Conservation (phyloP, 139 green algal genomes). For the Chlamydomonas schloesseri region DNA sequence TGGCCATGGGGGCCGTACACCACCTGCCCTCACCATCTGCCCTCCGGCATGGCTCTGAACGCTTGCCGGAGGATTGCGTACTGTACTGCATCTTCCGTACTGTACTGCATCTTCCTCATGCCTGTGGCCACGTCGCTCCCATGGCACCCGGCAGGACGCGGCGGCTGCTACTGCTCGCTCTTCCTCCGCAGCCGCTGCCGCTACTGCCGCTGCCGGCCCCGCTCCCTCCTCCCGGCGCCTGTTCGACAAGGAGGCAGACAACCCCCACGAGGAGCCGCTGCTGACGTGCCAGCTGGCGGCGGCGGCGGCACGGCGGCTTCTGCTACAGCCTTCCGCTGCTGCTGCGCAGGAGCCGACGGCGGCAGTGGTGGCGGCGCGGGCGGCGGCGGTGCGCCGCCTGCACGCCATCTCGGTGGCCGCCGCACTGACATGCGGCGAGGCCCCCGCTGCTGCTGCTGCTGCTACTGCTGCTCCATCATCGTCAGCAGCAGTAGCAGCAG, state of each 20-base stretch:
- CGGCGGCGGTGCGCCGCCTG: too few relatives aligned
- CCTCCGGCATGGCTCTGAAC: too few relatives aligned
- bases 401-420: background rate
- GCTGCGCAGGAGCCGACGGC: too few relatives aligned
- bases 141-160: too few relatives aligned
- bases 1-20: too few relatives aligned
- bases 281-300: slow-evolving; percentile 77
- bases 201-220: background rate
- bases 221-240: slow-evolving; percentile 55
- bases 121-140: too few relatives aligned
- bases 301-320: slow-evolving; percentile 8
- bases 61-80: too few relatives aligned
- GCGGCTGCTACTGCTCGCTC: background rate
- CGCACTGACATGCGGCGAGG: background rate
- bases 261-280: slow-evolving; percentile 87
- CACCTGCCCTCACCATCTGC: too few relatives aligned
- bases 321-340: background rate
- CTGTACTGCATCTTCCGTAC: too few relatives aligned
- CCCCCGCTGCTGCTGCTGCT: background rate
- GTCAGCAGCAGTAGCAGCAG: background rate
- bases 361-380: background rate
- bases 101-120: too few relatives aligned
- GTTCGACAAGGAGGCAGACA: slow-evolving; percentile 91
- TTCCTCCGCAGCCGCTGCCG: background rate
- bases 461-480: too few relatives aligned